Evolutionary conservation across 2,329 filamentous ascomycete species (phyloP).

Genomic region (Tolypocladium amazonense): DNA sequence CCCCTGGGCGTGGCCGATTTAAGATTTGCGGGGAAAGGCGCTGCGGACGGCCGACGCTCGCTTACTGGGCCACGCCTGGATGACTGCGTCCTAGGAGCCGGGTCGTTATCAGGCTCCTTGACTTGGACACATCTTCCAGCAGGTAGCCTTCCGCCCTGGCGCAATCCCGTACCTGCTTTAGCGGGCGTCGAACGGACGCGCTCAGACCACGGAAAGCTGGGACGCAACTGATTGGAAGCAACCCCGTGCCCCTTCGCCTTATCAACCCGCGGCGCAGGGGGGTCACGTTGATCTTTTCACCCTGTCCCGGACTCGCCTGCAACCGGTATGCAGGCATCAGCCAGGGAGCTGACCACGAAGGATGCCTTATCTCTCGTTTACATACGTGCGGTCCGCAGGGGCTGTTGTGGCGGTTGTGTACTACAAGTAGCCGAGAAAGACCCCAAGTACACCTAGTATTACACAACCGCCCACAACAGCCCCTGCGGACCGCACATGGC

Average conservation of each 20-base stretch:
- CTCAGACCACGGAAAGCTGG: background rate
- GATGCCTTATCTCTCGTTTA: background rate
- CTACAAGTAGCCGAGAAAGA: too few species aligned
- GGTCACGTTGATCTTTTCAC: background rate
- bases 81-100: background rate
- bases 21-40: constrained; percentile 3
- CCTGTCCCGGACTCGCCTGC: background rate
- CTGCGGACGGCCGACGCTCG: background rate
- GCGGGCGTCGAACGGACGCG: background rate
- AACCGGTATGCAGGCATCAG: background rate
- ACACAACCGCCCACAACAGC: too few species aligned
- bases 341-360: background rate
- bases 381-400: background rate
- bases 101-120: background rate
- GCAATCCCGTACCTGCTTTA: background rate
- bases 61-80: background rate
- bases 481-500: background rate
- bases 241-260: background rate
- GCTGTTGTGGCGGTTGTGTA: background rate
- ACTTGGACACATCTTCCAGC: background rate
- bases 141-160: background rate
- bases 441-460: too few species aligned
- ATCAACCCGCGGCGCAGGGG: background rate
- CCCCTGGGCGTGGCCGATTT: background rate
- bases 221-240: background rate